A percentile compares a stretch with the other conserved stretches of the same genome.
These are phyloP conservation scores for Alternaria triticina DNA, from an alignment of 2,329 filamentous ascomycete species.

Conservation along the genomic window DNA sequence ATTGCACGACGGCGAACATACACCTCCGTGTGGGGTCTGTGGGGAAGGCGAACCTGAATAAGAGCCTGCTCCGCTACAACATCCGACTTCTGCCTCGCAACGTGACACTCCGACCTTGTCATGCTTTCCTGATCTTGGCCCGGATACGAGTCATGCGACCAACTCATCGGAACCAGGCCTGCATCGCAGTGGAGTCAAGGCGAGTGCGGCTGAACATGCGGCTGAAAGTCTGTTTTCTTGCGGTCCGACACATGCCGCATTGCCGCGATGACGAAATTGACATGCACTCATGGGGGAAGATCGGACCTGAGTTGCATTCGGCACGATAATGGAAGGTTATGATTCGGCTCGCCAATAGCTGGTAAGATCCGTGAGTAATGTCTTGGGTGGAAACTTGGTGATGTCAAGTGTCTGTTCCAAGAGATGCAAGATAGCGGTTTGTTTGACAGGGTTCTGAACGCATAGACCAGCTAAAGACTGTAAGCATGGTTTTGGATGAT, in stretches of 20 bases:
- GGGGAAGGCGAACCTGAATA: neutral
- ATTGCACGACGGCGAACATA: neutral
- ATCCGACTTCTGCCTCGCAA: conserved; percentile 2
- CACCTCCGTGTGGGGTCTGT: neutral
- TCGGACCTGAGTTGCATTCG: neutral
- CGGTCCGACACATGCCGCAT: neutral
- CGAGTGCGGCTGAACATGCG: neutral
- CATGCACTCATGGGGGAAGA: neutral
- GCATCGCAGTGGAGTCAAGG: neutral
- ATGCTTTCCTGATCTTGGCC: neutral
- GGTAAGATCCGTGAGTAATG: conserved; percentile 35
- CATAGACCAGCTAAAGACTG: conserved; percentile 34
- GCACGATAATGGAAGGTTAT: conserved; percentile 9
- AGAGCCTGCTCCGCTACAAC: neutral
- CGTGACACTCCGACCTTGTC: neutral
- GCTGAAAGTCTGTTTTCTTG: neutral
- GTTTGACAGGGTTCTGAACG: conserved; percentile 37
- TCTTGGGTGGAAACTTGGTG: conserved; percentile 39
- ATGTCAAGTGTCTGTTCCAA: conserved; percentile 38
- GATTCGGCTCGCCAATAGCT: conserved; percentile 35
- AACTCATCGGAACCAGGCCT: neutral
- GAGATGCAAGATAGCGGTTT: conserved; percentile 31
- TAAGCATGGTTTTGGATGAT: neutral
- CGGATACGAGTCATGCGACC: neutral
- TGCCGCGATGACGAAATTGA: neutral